These are phyloP conservation scores for Nicotiana attenuata DNA, from an alignment of 257 asterid genomes.

Conservation along the genomic window DNA sequence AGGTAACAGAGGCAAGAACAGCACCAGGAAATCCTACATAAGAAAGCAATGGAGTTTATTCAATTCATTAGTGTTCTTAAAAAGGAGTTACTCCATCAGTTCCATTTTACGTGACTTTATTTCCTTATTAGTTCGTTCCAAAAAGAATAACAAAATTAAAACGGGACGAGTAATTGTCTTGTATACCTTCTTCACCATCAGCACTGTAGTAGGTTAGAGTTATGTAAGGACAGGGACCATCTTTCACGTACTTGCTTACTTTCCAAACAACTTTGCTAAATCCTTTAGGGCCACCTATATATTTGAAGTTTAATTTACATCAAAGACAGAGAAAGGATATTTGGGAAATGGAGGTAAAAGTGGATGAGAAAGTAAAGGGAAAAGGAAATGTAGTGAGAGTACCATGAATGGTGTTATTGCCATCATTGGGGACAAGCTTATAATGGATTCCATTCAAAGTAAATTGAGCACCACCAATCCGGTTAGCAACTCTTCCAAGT, in stretches of 20 bases:
- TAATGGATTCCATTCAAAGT: conserved; percentile 56
- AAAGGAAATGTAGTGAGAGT: background rate
- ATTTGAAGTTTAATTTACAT: background rate
- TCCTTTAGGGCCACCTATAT: conserved; percentile 14
- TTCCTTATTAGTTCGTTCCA: background rate
- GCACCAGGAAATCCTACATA: conserved; percentile 28
- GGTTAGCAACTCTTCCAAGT: conserved; percentile 80
- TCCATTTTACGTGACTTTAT: background rate
- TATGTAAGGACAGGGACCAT: conserved; percentile 7
- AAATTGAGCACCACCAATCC: conserved; percentile 76
- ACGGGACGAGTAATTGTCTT: background rate
- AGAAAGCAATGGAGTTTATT: background rate
- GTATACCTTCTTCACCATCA: conserved; percentile 28
- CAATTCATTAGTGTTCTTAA: background rate
- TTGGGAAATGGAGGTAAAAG: background rate
- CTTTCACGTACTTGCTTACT: background rate
- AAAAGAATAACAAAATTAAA: background rate
- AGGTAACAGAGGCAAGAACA: conserved; percentile 17
- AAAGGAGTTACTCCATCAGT: background rate
- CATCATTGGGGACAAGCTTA: conserved; percentile 61
- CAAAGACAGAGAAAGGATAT: background rate
- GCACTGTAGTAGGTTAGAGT: conserved; percentile 16
- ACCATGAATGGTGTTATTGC: conserved; percentile 72
- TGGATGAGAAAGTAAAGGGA: background rate
- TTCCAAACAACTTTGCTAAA: conserved; percentile 17